Evolutionary conservation across 2,329 filamentous ascomycete genomes (phyloP).

Genomic region (Trichoderma gracile): DNA sequence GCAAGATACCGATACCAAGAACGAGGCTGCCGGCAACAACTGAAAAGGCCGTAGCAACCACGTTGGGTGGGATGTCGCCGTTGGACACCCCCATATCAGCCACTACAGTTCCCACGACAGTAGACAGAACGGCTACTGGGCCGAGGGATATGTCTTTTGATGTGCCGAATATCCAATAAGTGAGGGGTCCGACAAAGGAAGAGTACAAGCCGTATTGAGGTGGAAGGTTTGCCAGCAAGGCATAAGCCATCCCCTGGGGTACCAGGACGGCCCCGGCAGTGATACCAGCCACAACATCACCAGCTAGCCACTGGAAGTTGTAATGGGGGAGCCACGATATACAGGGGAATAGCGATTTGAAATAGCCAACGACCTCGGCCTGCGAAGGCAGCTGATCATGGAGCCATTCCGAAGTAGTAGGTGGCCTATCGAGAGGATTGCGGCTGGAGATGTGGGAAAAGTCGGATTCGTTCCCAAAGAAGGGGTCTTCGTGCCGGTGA

Average conservation of each 20-base stretch:
- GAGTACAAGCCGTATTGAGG: constrained; percentile 80
- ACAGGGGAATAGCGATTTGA: constrained; percentile 80
- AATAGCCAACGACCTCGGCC: constrained; percentile 59
- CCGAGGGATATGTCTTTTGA: constrained; percentile 99
- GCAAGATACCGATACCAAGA: constrained; percentile 72
- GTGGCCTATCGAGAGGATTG: constrained; percentile 80
- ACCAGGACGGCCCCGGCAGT: constrained; percentile 71
- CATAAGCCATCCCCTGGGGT: constrained; percentile 97
- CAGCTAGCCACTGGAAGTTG: constrained; percentile 83
- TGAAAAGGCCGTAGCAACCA: constrained; percentile 76
- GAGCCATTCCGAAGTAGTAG: constrained; percentile 73
- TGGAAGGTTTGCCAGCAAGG: constrained; percentile 75
- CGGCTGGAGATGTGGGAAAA: constrained; percentile 73
- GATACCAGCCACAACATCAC: constrained; percentile 78
- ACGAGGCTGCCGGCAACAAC: constrained; percentile 78
- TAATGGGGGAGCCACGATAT: constrained; percentile 85
- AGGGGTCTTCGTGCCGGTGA: constrained; percentile 48
- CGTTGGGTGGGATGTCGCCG: constrained; percentile 58
- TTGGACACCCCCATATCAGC: constrained; percentile 55
- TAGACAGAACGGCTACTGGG: constrained; percentile 94
- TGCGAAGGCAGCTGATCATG: constrained; percentile 60
- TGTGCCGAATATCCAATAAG: constrained; percentile 98
- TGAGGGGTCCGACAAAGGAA: constrained; percentile 90
- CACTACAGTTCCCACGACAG: constrained; percentile 81
- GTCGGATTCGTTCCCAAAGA: constrained; percentile 76